Base-by-base conservation (phyloP, 1,284 basidiomycete species). In the Ceratobasidium sp. region DNA sequence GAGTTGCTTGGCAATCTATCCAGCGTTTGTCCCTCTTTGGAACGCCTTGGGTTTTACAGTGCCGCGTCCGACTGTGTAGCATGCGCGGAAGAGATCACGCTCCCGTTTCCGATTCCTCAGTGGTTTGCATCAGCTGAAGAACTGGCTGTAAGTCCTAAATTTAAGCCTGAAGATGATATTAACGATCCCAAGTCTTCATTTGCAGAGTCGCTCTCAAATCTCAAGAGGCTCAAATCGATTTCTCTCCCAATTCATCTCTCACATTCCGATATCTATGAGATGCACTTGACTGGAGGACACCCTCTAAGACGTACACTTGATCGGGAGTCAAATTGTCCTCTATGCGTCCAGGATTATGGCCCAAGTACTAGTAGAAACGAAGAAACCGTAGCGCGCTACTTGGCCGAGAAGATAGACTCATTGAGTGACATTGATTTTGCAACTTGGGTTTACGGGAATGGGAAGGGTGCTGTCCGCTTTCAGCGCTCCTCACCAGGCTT, bases 201-300 rank as follows among this genome's bases (percentile, higher is more conserved):
- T 32, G 47, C 60, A 17, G 10, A 7, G 1, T 52, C 60, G 3
- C 29, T 65, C 8, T 65, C 60, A 25, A 31, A 17, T 3, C 60
- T 65, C 32, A 65, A 52, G 17, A 10, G 20, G 1, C 40, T 65
- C 22, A 32, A 35, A 10, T 65, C 34, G 8, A 7, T 65, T 31
- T 20, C 60, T n/a, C 35, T 65, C 3, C 60, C 60, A 17, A 65
- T 65, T 31, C 60, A 65, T 34, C 60, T 65, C 42, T 65, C 60
- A 17, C 60, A 65, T 25, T 32, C 32, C 8, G 60, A 65, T 13
- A 65, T 65, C 7, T 65, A 53, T 20, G 27, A 17, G 4, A 53
- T 53, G 49, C 60, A 65, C 38, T 49, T 65, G 17, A 31, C 15
- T 22, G 58, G 58, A 15, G 60, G 60, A 6, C 60, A 65, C 22